Base-by-base conservation (phyloP, 495 filamentous ascomycete species). In the Lepidopterella palustris region DNA sequence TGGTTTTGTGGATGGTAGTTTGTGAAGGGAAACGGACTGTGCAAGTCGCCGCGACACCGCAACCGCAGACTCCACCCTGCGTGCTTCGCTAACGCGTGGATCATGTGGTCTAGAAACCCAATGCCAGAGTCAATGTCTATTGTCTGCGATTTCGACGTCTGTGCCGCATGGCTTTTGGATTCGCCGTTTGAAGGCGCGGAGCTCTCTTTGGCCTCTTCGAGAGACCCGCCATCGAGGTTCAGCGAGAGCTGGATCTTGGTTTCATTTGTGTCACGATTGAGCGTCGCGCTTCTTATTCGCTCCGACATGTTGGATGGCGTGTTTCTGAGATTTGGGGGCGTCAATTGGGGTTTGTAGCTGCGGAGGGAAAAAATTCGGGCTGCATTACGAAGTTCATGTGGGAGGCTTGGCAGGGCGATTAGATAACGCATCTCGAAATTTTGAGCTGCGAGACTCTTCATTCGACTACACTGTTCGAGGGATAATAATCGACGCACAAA, bases 71-170 rank as follows among this genome's bases (percentile, higher is more conserved):
- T 90, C 93, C 92, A 96, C 18, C 92, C 92, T 0, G 88, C 84
- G 74, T 98, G 93, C 72, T 98, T 97, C 1, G 93, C 87, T 39
- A 97, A 82, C 26, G 93, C 93, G 71, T 98, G 93, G 51, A 98
- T 79, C 93, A 98, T 97, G 78, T 98, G 93, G 77, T 98, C 93
- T 29, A 98, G 78, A 74, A 98, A 98, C n/a, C 93, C 93, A 69
- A 98, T 95, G 50, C 93, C 93, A 1, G 92, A 93, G 79, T 87
- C 87, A 58, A 97, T 80, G 71, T 80, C 84, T 68, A 98, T 95
- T 49, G 82, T 81, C 77, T 97, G 95, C 53, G 84, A 85, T 32
- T 84, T 81, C 39, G 85, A 88, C 65, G 83, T 77, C 67, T 97
- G 95, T 0, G 85, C 82, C 4, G 93, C 92, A 72, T 98, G 93